Conservation (phyloP, 1,139 yeast species). For the Chernovozyma sophiae-reginae region DNA sequence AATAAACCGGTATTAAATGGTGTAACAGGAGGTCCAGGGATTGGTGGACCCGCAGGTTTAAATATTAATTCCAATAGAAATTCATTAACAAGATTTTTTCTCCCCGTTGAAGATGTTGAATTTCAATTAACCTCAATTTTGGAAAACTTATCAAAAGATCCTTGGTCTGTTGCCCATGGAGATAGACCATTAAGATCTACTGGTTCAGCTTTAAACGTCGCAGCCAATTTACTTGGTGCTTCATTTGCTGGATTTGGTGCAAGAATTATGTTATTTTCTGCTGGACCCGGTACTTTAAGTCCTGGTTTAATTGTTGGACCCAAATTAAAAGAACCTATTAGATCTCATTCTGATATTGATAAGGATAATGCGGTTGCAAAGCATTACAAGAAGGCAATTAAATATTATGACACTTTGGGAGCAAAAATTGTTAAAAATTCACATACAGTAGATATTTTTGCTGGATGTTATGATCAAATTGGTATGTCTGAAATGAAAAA, state of each 20-base stretch:
- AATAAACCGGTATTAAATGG: slow-evolving; percentile 43
- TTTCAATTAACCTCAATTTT: slow-evolving; percentile 77
- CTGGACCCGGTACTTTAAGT: slow-evolving; percentile 92
- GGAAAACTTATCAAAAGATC: slow-evolving; percentile 77
- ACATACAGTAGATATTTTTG: slow-evolving; percentile 89
- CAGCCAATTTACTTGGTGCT: slow-evolving; percentile 76
- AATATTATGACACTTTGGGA: slow-evolving; percentile 78
- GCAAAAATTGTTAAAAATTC: slow-evolving; percentile 67
- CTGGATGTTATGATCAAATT: slow-evolving; percentile 97
- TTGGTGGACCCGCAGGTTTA: slow-evolving; percentile 12
- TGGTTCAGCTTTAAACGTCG: slow-evolving; percentile 88
- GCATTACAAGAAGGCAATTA: slow-evolving; percentile 86
- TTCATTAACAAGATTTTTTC: slow-evolving; percentile 70
- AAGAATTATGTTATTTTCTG: slow-evolving; percentile 83
- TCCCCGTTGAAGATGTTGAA: slow-evolving; percentile 85
- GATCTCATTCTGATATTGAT: slow-evolving; percentile 95
- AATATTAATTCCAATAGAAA: slow-evolving; percentile 21
- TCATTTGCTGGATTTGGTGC: slow-evolving; percentile 90
- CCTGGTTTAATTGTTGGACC: slow-evolving; percentile 95
- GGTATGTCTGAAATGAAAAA: slow-evolving; percentile 97
- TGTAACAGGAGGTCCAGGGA: slow-evolving; percentile 21
- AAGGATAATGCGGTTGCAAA: slow-evolving; percentile 73
- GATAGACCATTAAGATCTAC: slow-evolving; percentile 89
- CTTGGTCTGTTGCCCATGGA: slow-evolving; percentile 90
- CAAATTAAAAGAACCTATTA: slow-evolving; percentile 89